Evolutionary conservation across 2,329 filamentous ascomycete species (phyloP), one percentile per base, ranked within the genome.

Genomic region (Setomelanomma holmii): DNA sequence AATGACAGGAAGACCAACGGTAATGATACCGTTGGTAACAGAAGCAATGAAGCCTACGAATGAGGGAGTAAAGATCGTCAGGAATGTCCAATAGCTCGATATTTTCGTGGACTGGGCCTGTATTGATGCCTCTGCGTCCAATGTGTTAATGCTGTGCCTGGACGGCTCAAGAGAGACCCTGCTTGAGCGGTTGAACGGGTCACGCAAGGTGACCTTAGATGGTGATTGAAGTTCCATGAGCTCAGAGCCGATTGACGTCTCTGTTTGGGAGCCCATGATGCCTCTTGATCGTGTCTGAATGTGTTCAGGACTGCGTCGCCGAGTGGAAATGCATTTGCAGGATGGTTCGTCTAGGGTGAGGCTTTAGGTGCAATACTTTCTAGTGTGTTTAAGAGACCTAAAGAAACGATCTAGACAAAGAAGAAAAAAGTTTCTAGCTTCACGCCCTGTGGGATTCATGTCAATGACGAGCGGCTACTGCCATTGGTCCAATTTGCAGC

Each of bases 1-100:
- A 39, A 80, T 79, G 2, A 71, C 66, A 1, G 78, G 78, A 4
- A 79, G 65, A 2, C 73, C 76, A 20, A 80, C 73, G 1, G 74
- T 76, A 23, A 79, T 73, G 45, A 78, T 45, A 1, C 78, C 78
- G 51, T 74, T 76, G 12, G 66, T 66, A 42, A 72, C 70, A 42
- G 60, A 67, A 16, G 59, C 49, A 14, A 68, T 57, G 49, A 71
- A 72, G 27, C 65, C 63, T 20, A 72, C 60, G n/a, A 68, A 53
- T 14, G 63, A 62, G 3, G 40, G 49, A 7, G 48, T 56, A 19
- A 47, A 51, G 27, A 56, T 56, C n/a, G 47, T 49, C 16, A 59
- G 35, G 40, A 49, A 43, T 2, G 45, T 53, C 4, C 41, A 46
- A 4, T 49, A 11, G 2, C 36, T 56, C 10, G 40, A 49, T 4